phyloP scores from a whole-genome alignment of 352 stramenopile species.

The Phytopythium oedochilum region DNA sequence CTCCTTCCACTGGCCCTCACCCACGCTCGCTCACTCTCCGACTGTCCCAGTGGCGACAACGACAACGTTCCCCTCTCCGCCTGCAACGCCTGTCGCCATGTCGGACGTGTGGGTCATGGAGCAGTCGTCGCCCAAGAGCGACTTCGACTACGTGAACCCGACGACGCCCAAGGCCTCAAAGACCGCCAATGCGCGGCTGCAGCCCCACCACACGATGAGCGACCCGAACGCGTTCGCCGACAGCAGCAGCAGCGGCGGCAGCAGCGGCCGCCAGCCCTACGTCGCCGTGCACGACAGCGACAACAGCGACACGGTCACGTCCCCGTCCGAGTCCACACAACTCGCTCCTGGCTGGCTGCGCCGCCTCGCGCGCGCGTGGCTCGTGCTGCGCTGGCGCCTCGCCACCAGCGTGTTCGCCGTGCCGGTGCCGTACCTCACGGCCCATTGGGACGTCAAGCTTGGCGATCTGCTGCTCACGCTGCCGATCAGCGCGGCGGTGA shows the following conservation, averaged over 20 bases:
- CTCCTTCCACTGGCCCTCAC: no score
- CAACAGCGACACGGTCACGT: not conserved
- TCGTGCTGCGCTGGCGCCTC: constrained; percentile 27
- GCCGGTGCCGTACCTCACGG: constrained; percentile 24
- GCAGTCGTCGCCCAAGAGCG: constrained; percentile 1
- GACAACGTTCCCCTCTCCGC: not conserved
- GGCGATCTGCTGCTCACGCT: constrained; percentile 33
- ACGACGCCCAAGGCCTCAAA: not conserved
- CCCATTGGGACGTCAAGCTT: constrained; percentile 22
- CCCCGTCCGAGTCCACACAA: not conserved
- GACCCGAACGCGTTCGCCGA: not conserved
- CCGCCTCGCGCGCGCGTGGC: constrained; percentile 28
- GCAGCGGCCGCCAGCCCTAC: not conserved
- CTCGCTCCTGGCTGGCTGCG: no score
- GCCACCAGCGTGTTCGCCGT: constrained; percentile 22
- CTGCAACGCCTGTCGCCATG: not conserved
- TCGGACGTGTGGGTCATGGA: constrained; percentile 5
- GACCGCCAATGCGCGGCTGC: not conserved
- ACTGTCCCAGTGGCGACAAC: no score
- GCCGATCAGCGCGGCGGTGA: constrained; percentile 13
- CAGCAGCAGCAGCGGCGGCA: not conserved
- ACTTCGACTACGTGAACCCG: constrained; percentile 1
- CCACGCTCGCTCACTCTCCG: no score
- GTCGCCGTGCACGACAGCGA: not conserved
- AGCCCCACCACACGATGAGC: not conserved